Base-by-base conservation (phyloP, 2,329 filamentous ascomycete species). In the Fusarium cicatricum region DNA sequence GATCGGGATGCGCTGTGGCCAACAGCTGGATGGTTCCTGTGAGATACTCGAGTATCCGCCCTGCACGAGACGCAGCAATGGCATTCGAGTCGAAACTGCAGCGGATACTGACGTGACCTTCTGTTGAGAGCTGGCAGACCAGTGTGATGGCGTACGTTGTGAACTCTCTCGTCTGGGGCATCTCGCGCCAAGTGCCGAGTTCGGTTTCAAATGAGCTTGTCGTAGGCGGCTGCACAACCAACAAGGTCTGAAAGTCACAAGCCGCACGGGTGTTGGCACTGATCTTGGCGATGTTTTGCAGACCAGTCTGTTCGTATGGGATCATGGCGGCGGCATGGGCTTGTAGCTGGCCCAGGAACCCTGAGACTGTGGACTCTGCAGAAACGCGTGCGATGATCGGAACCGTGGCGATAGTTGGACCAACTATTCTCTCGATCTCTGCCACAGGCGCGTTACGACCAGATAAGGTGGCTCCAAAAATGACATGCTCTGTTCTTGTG, bases 261-360 rank as follows among this genome's bases (percentile, higher is more conserved):
- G 55, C 50, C 9, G 46, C 37, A 7, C 12, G 28, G 2, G 46
- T 17, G 0, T 49, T 56, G 3, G 51, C n/a, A 33, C 52, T 56
- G 3, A 63, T 29, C 17, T 55, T 60, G 33, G 64, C 55, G n/a
- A 71, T 71, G 9, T 59, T 54, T 1, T 58, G 62, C 2, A 66
- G 47, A 9, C 64, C 64, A 5, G 47, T 59, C 19, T 67, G 62
- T 21, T 65, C 62, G 26, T 43, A 60, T 0, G 56, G 17, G 6
- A 63, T 58, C 60, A 67, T 65, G 4, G 52, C 56, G 1, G 45
- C 49, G 3, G 58, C 43, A 9, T 65, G 41, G 10, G 52, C 17
- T 15, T 69, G 66, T 1, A 69, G 16, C 1, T 67, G 62, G n/a
- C 77, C 67, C 10, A 86, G 67, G 49, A 78, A 81, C 14, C 78